Evolutionary conservation across 495 filamentous ascomycete species (phyloP), one percentile per base, ranked within the genome.

Genomic region (Aspergillus avenaceus): DNA sequence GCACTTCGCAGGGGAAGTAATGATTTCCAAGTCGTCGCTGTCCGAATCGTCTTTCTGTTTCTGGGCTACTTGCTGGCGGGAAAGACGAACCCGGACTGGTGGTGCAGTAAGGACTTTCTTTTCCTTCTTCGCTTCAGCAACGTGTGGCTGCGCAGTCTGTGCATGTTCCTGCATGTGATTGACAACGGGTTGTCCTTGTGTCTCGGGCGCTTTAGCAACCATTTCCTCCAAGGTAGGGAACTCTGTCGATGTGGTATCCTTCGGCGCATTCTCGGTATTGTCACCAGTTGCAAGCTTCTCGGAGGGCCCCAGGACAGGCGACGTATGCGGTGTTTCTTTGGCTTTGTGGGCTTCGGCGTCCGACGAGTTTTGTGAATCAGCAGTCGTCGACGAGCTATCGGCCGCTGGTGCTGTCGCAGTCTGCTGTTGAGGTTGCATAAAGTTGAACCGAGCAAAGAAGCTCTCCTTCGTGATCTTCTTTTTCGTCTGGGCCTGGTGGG

Each of bases 401-500:
- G 47, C 50, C 12, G 56, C 41, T n/a, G 58, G 45, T 8, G 46
- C 59, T n/a, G 62, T 50, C 11, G 38, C 22, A 21, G 49, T 45
- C 27, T 64, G 37, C 21, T 61, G 37, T 16, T 62, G 43, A 8
- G 68, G 49, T 41, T 78, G 69, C 50, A 73, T 79, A 57, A 85
- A 91, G 61, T 90, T 88, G 71, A 97, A 95, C 24, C 80, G 78
- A 29, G 88, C 84, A 62, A 99, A 88, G 18, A 98, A 74, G 41
- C 86, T 85, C 14, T 86, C 80, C 61, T 90, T 95, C 9, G 84
- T 84, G 47, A 96, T 87, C 68, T 91, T 97, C 73, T 93, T 97
- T 72, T 87, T 93, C 3, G 90, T 92, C 62, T 81, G 85, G 6
- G 88, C 85, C 61, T 97, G 83, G 63, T 97, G 90, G n/a, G 86